phyloP scores from a whole-genome alignment of 2,329 filamentous ascomycete genomes.

The Monosporascus ibericus region DNA sequence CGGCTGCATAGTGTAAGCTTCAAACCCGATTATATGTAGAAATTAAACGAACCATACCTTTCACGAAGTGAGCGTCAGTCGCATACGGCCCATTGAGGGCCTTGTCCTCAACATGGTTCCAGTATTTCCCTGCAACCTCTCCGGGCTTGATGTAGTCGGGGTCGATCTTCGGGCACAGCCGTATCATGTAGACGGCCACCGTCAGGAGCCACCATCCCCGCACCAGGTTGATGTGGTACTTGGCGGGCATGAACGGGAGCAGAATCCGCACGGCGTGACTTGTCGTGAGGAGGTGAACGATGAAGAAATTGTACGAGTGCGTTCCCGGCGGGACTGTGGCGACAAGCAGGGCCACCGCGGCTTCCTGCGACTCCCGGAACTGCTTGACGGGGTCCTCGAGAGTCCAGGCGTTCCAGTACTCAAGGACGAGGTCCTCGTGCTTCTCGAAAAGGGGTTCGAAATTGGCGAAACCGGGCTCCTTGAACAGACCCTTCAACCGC shows the following conservation, averaged over 20 bases:
- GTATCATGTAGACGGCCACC: constrained; percentile 69
- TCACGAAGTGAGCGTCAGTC: constrained; percentile 78
- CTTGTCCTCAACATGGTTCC: constrained; percentile 69
- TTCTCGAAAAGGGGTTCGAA: constrained; percentile 62
- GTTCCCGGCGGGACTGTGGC: constrained; percentile 50
- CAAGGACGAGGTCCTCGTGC: constrained; percentile 64
- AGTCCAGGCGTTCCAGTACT: constrained; percentile 89
- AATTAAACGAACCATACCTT: constrained; percentile 47
- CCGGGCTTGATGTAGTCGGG: constrained; percentile 54
- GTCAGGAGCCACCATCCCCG: constrained; percentile 87
- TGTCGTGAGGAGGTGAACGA: constrained; percentile 75
- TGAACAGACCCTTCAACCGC: constrained; percentile 62
- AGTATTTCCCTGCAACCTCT: constrained; percentile 60
- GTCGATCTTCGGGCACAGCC: constrained; percentile 66
- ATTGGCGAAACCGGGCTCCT: constrained; percentile 53
- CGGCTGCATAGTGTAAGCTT: constrained; percentile 35
- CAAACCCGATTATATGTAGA: not conserved
- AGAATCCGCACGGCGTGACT: constrained; percentile 86
- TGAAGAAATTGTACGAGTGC: constrained; percentile 73
- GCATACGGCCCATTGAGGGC: constrained; percentile 63
- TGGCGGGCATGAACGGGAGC: constrained; percentile 67
- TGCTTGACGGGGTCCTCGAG: constrained; percentile 64
- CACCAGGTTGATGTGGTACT: constrained; percentile 67
- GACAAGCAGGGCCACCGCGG: constrained; percentile 56
- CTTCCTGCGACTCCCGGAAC: constrained; percentile 66